phyloP scores from a whole-genome alignment of 805 yeast genomes.

The Hanseniaspora jakobsenii region DNA sequence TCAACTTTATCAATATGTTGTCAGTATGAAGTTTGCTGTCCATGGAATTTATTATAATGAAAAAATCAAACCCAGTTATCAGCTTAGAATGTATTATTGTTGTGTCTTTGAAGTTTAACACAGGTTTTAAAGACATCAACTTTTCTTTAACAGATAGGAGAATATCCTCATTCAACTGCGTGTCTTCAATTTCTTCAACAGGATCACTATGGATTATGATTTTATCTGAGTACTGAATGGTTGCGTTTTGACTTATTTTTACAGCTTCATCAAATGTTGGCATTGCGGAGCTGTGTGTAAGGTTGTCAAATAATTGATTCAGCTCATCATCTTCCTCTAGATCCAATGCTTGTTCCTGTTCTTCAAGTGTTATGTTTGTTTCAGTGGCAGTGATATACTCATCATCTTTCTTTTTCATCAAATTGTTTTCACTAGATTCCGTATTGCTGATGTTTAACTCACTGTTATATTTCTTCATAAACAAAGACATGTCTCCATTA shows the following conservation, averaged over 20 bases:
- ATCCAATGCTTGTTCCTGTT: background rate
- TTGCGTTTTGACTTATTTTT: background rate
- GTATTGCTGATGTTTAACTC: no score
- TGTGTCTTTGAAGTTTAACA: constrained; percentile 5
- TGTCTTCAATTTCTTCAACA: constrained; percentile 1
- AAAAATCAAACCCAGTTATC: constrained; percentile 4
- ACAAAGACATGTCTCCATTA: constrained; percentile 11
- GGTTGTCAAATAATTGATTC: background rate
- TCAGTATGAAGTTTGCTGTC: constrained; percentile 14
- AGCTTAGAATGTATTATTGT: constrained; percentile 6
- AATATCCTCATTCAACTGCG: background rate
- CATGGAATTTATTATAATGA: constrained; percentile 10
- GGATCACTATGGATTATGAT: constrained; percentile 9
- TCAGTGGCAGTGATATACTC: no score
- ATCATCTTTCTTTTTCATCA: no score
- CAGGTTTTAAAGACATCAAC: background rate
- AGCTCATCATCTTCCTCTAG: no score
- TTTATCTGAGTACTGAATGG: constrained; percentile 4
- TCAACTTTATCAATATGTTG: constrained; percentile 1
- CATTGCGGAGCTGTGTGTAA: background rate
- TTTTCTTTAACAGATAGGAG: background rate
- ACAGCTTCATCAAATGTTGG: background rate
- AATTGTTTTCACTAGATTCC: no score
- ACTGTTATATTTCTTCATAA: constrained; percentile 11
- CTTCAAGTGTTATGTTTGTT: no score